Base-by-base conservation (phyloP, 768 basidiomycete genomes). In the Serendipita sp. region DNA sequence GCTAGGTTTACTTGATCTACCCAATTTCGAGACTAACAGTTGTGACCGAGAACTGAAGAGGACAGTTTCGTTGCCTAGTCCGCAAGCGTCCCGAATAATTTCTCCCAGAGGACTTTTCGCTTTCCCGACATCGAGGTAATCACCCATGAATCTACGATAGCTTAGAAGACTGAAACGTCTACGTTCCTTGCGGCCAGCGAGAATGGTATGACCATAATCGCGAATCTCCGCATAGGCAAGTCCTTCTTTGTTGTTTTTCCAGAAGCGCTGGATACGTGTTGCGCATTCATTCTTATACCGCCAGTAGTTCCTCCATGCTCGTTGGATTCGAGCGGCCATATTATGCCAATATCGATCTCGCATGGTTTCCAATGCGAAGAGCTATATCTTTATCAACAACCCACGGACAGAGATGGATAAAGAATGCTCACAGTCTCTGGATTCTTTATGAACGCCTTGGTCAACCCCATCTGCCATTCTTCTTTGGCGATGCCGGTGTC, bases 331-430 rank as follows among this genome's bases (percentile, higher is more conserved):
- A 30, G 77, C 83, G 0, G 96, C 96, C 96, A 99, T 99, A 74
- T 97, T 98, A 74, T 99, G 96, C 96, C 96, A 99, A 74, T 98
- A 99, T 63, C 89, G 85, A 73, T 99, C 96, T 63, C 96, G 86
- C 92, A 98, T 98, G 4, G 92, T 94, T 77, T 99, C 96, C 65
- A 99, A 78, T 11, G 95, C 96, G 73, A 99, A 99, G 24, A 99
- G 83, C 92, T 97, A 65, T 4, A 60, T 62, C 16, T 3, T 3
- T 45, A 30, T 69, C 51, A 64, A 65, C 41, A n/a, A 66, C 63
- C 54, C 64, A 65, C 30, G 4, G 41, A 58, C 44, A 54, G 65
- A 37, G 38, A 64, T 63, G 18, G 7, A 34, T 8, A 51, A 4
- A 18, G 44, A 45, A 56, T 11, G 72, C 84, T 68, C 73, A 94